These are phyloP conservation scores for Butyriboletus loyo DNA, from an alignment of 768 basidiomycete genomes.

Conservation along the genomic window DNA sequence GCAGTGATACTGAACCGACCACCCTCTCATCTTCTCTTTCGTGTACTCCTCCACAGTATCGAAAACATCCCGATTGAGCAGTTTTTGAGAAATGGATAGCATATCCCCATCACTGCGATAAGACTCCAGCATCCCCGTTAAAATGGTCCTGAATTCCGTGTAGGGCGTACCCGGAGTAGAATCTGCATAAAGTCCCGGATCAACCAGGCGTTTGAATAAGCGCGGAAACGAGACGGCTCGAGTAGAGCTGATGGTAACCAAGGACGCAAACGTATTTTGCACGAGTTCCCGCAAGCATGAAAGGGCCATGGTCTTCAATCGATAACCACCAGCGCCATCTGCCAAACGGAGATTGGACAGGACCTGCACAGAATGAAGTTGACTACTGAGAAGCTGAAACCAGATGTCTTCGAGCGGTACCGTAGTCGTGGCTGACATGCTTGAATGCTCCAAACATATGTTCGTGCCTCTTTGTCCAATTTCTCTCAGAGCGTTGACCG, in stretches of 20 bases:
- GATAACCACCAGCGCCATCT: conserved; percentile 19
- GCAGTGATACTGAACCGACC: conserved; percentile 54
- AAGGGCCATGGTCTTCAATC: conserved; percentile 30
- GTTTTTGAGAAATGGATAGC: conserved; percentile 75
- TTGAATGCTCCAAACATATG: conserved; percentile 71
- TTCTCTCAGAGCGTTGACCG: conserved; percentile 50
- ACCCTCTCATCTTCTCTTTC: conserved; percentile 57
- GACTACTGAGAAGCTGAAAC: conserved; percentile 80
- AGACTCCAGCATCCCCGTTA: conserved; percentile 94
- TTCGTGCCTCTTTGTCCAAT: conserved; percentile 60
- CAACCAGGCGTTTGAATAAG: conserved; percentile 88
- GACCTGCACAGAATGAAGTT: conserved; percentile 76
- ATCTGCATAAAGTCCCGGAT: conserved; percentile 52
- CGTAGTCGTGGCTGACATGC: conserved; percentile 36
- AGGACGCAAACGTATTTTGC: conserved; percentile 77
- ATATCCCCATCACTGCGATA: conserved; percentile 92
- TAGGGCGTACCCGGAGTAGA: conserved; percentile 66
- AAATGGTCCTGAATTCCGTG: conserved; percentile 85
- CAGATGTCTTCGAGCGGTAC: conserved; percentile 78
- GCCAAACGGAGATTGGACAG: conserved; percentile 46
- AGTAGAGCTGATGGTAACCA: conserved; percentile 82
- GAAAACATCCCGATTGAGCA: conserved; percentile 82
- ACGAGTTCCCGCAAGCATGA: conserved; percentile 67
- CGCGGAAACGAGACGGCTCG: conserved; percentile 84
- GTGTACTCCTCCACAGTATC: conserved; percentile 61